These are phyloP conservation scores for Cryptococcus deneoformans DNA, from an alignment of 1,284 basidiomycete genomes.

Conservation along the genomic window DNA sequence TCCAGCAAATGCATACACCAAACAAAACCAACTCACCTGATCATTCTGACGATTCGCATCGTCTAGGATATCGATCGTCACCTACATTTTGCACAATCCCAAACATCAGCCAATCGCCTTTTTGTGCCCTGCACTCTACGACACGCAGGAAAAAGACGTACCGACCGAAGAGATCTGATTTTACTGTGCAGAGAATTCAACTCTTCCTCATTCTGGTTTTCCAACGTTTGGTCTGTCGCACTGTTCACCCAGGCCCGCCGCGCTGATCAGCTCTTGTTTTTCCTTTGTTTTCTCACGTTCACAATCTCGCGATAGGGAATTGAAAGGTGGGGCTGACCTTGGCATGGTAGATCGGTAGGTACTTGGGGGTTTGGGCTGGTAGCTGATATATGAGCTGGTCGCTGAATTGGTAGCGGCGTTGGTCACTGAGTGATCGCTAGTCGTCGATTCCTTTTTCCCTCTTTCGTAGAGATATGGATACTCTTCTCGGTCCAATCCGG, in stretches of 20 bases:
- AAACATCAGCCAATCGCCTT: background rate
- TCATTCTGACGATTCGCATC: slow-evolving; percentile 46
- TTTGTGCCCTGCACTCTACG: background rate
- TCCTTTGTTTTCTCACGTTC: background rate
- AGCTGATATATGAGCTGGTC: too few species aligned
- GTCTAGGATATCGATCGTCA: slow-evolving; percentile 49
- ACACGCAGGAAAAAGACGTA: slow-evolving; percentile 15
- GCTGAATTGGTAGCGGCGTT: too few species aligned
- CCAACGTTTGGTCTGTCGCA: slow-evolving; percentile 47
- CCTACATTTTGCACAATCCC: slow-evolving; percentile 18
- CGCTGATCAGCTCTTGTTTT: background rate
- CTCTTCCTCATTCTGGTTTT: slow-evolving; percentile 50
- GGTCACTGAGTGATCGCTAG: too few species aligned
- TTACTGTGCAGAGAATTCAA: slow-evolving; percentile 46
- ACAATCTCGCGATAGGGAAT: background rate
- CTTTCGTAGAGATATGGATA: too few species aligned
- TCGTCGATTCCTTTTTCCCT: too few species aligned
- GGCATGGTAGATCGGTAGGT: background rate
- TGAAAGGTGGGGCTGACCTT: background rate
- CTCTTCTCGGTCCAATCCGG: too few species aligned
- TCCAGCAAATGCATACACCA: background rate
- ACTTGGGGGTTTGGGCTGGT: too few species aligned
- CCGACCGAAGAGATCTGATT: slow-evolving; percentile 46
- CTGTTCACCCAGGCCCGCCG: slow-evolving; percentile 10
- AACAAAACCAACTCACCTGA: slow-evolving; percentile 20